Evolutionary conservation across 805 yeast species (phyloP), one percentile per base, ranked within the genome.

Genomic region (Yarrowia osloensis): DNA sequence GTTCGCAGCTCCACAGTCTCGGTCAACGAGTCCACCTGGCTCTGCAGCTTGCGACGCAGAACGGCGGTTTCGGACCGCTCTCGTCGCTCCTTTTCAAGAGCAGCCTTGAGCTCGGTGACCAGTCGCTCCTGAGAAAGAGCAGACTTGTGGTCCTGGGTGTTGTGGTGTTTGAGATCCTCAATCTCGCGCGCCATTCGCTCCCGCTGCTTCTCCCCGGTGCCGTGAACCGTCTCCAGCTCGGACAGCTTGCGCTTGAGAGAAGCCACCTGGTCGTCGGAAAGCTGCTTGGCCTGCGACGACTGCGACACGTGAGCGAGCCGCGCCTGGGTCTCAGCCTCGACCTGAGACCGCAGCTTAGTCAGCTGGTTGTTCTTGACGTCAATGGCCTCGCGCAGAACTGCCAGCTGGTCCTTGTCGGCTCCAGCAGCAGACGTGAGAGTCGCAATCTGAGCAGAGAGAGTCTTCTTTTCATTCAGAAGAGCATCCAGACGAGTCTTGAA

Each of bases 261-360:
- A 35, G 70, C 68, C 29, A 71, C 71, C 33, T 79, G 82, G 33
- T 76, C 77, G 46, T 80, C 82, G 69, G 79, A 77, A 55, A 76
- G 74, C 68, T 79, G 82, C 68, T 79, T 82, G 5, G 84, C 87
- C 47, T 81, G 77, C 17, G 77, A 80, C 68, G 81, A 37, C 49
- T 39, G 63, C 19, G 63, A 57, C 26, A 57, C 29, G 6, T 28
- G 35, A 6, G 47, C 47, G 12, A 57, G 49, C 26, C 63, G 63
- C 4, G 63, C 63, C 37, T 57, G 63, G 15, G 63, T 40, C 63
- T 71, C 71, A 6, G 65, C 57, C 19, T 67, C 66, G 24, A 69
- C 67, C 21, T 72, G 70, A 5, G 65, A 42, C 6, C 71, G 69
- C 21, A 73, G 62, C 42, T 71, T 68, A 7, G 69, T 69, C 68